phyloP scores from a whole-genome alignment of 2,329 filamentous ascomycete genomes.

The Drechmeria coniospora region DNA sequence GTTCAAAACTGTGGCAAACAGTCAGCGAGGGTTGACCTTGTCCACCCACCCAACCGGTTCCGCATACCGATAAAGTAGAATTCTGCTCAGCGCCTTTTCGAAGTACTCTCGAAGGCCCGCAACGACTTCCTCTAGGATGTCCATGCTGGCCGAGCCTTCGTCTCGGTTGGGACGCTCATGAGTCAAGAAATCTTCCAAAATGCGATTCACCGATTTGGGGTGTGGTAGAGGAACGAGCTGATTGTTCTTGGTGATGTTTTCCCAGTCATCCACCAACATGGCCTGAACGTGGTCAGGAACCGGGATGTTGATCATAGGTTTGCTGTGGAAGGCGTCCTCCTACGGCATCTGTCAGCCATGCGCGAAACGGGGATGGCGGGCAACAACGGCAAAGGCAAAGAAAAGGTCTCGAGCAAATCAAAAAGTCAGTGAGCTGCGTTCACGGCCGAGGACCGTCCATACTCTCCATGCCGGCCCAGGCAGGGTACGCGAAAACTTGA shows the following conservation, averaged over 20 bases:
- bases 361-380: background rate
- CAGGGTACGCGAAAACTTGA: too few species aligned
- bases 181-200: slow-evolving; percentile 67
- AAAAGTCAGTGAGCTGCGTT: too few species aligned
- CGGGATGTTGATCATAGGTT: slow-evolving; percentile 72
- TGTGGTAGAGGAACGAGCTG: slow-evolving; percentile 78
- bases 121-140: slow-evolving; percentile 81
- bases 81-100: slow-evolving; percentile 73
- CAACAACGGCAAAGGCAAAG: background rate
- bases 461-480: too few species aligned
- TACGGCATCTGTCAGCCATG: slow-evolving; percentile 22
- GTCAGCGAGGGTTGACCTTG: background rate
- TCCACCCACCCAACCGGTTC: background rate
- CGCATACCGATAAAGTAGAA: slow-evolving; percentile 66
- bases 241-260: slow-evolving; percentile 91
- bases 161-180: slow-evolving; percentile 53
- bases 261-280: slow-evolving; percentile 94
- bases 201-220: slow-evolving; percentile 54
- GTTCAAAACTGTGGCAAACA: slow-evolving; percentile 57
- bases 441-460: too few species aligned
- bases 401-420: too few species aligned
- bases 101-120: slow-evolving; percentile 86
- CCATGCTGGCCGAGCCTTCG: slow-evolving; percentile 53
- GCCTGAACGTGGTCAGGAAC: slow-evolving; percentile 86
- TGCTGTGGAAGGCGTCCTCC: slow-evolving; percentile 77